Evolutionary conservation across 352 stramenopile genomes (phyloP).

Genomic region (Phytopythium montanum): DNA sequence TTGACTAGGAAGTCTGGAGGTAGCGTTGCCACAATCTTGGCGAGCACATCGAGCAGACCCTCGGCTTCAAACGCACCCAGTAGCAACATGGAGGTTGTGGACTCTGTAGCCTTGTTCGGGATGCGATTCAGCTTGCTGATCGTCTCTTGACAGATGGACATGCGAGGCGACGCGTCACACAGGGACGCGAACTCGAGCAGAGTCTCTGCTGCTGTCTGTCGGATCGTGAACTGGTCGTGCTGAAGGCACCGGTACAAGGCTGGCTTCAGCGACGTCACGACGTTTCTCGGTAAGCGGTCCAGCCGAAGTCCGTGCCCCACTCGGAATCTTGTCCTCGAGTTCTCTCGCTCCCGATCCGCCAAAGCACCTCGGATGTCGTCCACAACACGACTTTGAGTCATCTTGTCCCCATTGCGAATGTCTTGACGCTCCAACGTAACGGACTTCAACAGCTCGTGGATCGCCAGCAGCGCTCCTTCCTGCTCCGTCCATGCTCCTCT

Average conservation of each 20-base stretch:
- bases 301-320: not conserved
- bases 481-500: conserved; percentile 1
- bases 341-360: not conserved
- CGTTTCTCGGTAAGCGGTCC: conserved; percentile 18
- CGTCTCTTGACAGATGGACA: conserved; percentile 66
- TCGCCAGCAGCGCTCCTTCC: conserved; percentile 1
- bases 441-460: not conserved
- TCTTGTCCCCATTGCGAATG: not conserved
- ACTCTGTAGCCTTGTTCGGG: conserved; percentile 6
- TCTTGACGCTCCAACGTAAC: not conserved
- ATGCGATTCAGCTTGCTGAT: conserved; percentile 77
- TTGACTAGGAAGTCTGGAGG: conserved; percentile 50
- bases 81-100: conserved; percentile 18
- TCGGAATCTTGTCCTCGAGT: not conserved
- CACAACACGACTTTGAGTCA: not conserved
- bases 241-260: conserved; percentile 51
- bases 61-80: conserved; percentile 55
- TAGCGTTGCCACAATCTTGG: conserved; percentile 35
- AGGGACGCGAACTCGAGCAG: conserved; percentile 41
- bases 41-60: conserved; percentile 61
- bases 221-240: conserved; percentile 53
- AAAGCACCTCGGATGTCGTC: not conserved
- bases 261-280: conserved; percentile 42
- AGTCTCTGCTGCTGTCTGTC: conserved; percentile 45
- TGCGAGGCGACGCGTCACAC: conserved; percentile 44